These are phyloP conservation scores for Flaveria linearis DNA, from an alignment of 129 eudicot genomes.

Conservation along the genomic window DNA sequence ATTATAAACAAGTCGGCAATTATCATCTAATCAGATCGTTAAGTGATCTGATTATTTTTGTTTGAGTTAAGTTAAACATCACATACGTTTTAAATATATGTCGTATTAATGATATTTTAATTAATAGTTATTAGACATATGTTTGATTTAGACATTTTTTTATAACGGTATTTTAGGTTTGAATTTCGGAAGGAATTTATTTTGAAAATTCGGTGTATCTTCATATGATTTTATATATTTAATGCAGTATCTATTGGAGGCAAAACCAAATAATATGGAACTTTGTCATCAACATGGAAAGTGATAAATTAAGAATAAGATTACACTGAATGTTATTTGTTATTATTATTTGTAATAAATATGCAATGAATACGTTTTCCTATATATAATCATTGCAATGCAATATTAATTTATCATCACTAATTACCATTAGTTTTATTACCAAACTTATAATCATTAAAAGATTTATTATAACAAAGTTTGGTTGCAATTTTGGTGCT, in stretches of 20 bases:
- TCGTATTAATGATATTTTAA: background rate
- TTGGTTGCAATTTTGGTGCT: too few species aligned
- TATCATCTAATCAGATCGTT: too few species aligned
- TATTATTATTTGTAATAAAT: background rate
- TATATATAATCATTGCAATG: background rate
- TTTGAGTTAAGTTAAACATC: too few species aligned
- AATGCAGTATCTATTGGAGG: background rate
- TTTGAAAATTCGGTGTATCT: background rate
- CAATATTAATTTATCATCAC: too few species aligned
- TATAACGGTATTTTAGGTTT: background rate
- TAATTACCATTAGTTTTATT: background rate
- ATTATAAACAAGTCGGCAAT: too few species aligned
- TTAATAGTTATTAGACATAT: background rate
- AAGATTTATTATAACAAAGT: background rate
- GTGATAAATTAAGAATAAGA: background rate
- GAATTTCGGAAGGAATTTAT: background rate
- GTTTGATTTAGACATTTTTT: background rate
- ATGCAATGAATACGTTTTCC: background rate
- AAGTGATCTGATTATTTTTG: too few species aligned
- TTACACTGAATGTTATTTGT: background rate
- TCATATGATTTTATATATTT: background rate
- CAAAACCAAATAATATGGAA: background rate
- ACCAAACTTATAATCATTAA: background rate
- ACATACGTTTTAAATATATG: too few species aligned
- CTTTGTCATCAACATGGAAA: constrained; percentile 2